A percentile compares a stretch with the other conserved stretches of the same genome.
phyloP scores from a whole-genome alignment of 140 eudicot genomes.

The Senecio squalidus region DNA sequence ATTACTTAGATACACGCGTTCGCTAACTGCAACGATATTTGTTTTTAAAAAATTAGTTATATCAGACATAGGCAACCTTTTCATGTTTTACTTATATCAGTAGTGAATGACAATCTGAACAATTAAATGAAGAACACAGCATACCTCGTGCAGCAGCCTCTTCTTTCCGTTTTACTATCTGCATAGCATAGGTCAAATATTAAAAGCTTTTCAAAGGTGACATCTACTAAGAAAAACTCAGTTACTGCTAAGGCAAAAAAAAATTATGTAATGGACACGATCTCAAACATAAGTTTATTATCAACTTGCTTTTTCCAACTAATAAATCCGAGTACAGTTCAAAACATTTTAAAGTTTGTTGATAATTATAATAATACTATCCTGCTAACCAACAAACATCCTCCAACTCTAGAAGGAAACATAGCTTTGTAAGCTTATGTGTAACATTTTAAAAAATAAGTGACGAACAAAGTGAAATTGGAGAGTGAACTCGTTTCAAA shows the following conservation, averaged over 20 bases:
- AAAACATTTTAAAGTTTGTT: neutral
- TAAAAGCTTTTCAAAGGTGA: neutral
- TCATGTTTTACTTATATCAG: constrained; percentile 1
- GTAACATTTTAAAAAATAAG: no score
- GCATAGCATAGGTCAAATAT: constrained; percentile 29
- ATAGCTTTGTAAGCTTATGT: no score
- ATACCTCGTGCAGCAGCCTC: constrained; percentile 91
- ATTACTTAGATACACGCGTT: neutral
- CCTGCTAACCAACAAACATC: no score
- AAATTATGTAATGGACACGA: neutral
- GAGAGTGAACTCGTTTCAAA: no score
- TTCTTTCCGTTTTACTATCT: constrained; percentile 82
- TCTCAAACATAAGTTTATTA: neutral
- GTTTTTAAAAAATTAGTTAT: no score
- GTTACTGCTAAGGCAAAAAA: neutral
- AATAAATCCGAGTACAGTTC: no score
- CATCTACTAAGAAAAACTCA: neutral
- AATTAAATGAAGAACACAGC: constrained; percentile 12
- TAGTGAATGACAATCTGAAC: neutral
- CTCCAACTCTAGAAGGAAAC: no score
- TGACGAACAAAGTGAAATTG: no score
- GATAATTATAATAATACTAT: no score
- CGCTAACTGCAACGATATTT: no score
- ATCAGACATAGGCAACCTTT: neutral
- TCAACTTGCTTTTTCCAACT: no score